Evolutionary conservation across 2,329 filamentous ascomycete species (phyloP), one percentile per base, ranked within the genome.

Genomic region (Ascochyta viciae-villosae): DNA sequence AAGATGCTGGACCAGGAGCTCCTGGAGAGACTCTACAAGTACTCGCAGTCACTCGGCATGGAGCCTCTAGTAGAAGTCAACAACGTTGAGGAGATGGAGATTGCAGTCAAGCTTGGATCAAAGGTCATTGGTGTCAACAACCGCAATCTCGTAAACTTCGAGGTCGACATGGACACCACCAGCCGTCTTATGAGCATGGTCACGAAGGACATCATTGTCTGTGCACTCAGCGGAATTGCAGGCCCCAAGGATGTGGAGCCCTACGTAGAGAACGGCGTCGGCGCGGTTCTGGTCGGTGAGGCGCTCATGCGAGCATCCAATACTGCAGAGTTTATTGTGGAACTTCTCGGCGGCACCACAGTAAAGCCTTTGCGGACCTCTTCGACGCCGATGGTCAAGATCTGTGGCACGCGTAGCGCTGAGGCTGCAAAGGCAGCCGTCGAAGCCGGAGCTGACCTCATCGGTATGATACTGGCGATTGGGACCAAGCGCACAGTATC

Each of bases 101-200:
- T 87, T 53, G 95, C 96, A 7, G 87, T 97, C 41, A 85, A 90
- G 53, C 83, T 99, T 22, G 95, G 94, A 10, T 86, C 95, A 22
- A 89, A 93, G 76, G 94, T 92, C 34, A 96, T 99, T 68, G 95
- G 95, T 24, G 95, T 99, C 66, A 99, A 99, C 79, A 99, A 99
- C 80, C 88, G 95, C 51, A 96, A 99, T 71, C 83, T 99, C 12
- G 94, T 94, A 65, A 98, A 89, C 69, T 99, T 99, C 68, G 93
- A 98, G 73, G 95, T 99, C 19, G 96, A 99, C 74, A 85, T 99
- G 61, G 88, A 90, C 58, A 99, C 94, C 0, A 96, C 94, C 1
- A 92, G 90, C 70, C 88, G 94, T 23, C 80, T 99, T 44, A 91
- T 96, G 77, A 89, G 88, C 68, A 89, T 94, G 79, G 93, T 97